Evolutionary conservation across 1,284 basidiomycete genomes (phyloP).

Genomic region (Cryptococcus floricola): DNA sequence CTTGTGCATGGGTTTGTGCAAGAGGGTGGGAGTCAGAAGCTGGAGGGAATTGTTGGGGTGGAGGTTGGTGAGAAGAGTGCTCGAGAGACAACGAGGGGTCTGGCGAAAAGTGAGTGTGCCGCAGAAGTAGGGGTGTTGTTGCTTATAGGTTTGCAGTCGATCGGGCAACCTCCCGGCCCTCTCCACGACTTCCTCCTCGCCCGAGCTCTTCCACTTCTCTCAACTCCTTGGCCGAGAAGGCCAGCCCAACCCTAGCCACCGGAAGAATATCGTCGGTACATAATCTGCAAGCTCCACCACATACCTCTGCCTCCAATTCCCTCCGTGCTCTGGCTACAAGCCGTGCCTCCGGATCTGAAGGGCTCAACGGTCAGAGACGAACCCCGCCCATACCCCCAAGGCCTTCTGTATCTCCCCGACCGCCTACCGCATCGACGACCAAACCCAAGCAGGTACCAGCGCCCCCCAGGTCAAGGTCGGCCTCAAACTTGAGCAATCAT

Average conservation of each 20-base stretch:
- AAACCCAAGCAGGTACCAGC: not conserved
- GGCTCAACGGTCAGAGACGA: conserved; percentile 1
- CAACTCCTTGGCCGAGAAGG: conserved; percentile 6
- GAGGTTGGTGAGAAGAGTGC: conserved; percentile 17
- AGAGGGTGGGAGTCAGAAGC: not conserved
- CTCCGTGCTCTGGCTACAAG: conserved; percentile 5
- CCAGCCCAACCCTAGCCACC: conserved; percentile 4
- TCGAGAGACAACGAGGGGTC: conserved; percentile 19
- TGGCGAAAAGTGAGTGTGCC: conserved; percentile 16
- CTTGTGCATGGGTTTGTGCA: conserved; percentile 24
- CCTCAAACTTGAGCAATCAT: not conserved
- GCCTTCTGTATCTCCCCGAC: conserved; percentile 4
- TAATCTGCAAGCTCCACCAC: conserved; percentile 7
- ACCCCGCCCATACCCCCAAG: conserved; percentile 16
- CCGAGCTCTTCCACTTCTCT: conserved; percentile 11
- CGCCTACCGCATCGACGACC: not conserved
- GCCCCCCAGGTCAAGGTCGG: not conserved
- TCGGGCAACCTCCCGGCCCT: not conserved
- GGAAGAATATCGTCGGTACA: conserved; percentile 8
- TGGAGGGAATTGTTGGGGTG: conserved; percentile 19
- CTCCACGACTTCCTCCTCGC: conserved; percentile 13
- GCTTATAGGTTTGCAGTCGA: conserved; percentile 1
- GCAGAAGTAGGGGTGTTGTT: not conserved
- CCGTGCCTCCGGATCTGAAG: not conserved
- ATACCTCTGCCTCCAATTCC: conserved; percentile 7